phyloP scores from a whole-genome alignment of 2,329 filamentous ascomycete species.

The Orbilia brochopaga region DNA sequence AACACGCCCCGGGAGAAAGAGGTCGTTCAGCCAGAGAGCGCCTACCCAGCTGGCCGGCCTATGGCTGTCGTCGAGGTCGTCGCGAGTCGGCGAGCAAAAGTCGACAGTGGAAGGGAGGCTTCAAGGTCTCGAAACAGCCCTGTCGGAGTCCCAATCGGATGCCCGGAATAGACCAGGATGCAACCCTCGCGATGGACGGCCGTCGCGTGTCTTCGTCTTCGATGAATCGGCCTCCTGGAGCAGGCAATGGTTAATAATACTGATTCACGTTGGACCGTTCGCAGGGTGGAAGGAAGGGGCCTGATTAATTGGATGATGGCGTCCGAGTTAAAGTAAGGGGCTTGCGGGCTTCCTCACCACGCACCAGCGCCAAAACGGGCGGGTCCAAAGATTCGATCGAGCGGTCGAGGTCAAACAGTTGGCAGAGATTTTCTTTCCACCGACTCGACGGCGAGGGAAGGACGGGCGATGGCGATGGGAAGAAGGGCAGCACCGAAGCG shows the following conservation, averaged over 20 bases:
- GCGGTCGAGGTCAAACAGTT: neutral
- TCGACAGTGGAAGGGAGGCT: neutral
- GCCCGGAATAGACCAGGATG: neutral
- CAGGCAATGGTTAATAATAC: neutral
- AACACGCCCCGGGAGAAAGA: no score
- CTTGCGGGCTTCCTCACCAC: constrained; percentile 26
- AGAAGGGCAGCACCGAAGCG: neutral
- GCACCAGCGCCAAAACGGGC: constrained; percentile 45
- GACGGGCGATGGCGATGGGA: neutral
- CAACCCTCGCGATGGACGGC: constrained; percentile 3
- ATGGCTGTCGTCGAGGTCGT: neutral
- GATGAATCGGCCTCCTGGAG: constrained; percentile 1
- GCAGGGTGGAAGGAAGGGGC: constrained; percentile 3
- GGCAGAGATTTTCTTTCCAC: neutral
- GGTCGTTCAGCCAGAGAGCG: neutral
- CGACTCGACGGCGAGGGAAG: neutral
- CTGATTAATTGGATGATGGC: constrained; percentile 28
- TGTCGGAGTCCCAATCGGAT: neutral
- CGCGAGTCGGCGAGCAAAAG: neutral
- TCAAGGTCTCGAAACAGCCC: neutral
- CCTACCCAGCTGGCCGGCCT: neutral
- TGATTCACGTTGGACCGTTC: constrained; percentile 3
- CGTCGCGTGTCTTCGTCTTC: constrained; percentile 5
- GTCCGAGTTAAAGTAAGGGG: constrained; percentile 50
- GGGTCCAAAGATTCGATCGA: constrained; percentile 16